A percentile compares a stretch with the other conserved stretches of the same genome.
Conservation (phyloP, 495 filamentous ascomycete genomes). For the Daldinia decipiens region DNA sequence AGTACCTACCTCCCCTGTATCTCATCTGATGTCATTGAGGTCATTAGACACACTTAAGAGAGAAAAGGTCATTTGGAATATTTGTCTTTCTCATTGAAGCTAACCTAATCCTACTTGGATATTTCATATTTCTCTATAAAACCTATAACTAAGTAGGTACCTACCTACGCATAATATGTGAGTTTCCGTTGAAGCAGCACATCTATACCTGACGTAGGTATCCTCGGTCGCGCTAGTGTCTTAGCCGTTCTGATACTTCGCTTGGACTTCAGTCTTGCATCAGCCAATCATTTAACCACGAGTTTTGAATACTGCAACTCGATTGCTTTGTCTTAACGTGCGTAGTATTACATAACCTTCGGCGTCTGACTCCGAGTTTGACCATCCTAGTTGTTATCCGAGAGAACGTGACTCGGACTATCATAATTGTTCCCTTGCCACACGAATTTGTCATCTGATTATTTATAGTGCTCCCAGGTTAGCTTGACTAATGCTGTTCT, state of each 20-base stretch:
- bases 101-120: background rate
- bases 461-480: background rate
- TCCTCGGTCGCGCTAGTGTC: background rate
- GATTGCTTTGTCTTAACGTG: conserved; percentile 17
- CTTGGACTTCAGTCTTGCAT: conserved; percentile 19
- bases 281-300: conserved; percentile 44
- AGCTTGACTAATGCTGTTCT: no score
- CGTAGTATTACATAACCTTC: background rate
- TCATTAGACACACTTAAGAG: background rate
- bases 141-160: no score
- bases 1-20: background rate
- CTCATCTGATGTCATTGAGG: conserved; percentile 9
- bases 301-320: conserved; percentile 29
- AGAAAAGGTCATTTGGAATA: no score
- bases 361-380: conserved; percentile 13
- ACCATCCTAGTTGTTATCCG: background rate
- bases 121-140: background rate
- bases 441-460: background rate
- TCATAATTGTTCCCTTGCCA: background rate
- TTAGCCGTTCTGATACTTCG: background rate
- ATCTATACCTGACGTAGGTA: no score
- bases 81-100: background rate
- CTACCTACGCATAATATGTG: background rate
- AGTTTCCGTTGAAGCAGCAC: background rate
- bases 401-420: conserved; percentile 16